phyloP scores from a whole-genome alignment of 768 basidiomycete species.

The Leccinum arenicola region DNA sequence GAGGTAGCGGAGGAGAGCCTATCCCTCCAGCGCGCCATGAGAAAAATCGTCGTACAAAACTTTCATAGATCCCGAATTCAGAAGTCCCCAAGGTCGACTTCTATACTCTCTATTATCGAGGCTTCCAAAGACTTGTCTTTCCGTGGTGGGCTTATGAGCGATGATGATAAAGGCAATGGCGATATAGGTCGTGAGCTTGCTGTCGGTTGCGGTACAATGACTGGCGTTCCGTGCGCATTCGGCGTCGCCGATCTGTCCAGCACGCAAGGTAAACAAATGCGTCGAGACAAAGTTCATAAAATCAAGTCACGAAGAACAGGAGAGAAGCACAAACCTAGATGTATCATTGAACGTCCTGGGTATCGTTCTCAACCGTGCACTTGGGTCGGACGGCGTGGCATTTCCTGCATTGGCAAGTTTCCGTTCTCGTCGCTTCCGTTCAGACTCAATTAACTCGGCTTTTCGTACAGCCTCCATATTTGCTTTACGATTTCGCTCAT shows the following conservation, averaged over 20 bases:
- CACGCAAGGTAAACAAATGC: slow-evolving; percentile 7
- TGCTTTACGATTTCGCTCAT: slow-evolving; percentile 85
- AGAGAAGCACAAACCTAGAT: slow-evolving; percentile 53
- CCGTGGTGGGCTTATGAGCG: slow-evolving; percentile 26
- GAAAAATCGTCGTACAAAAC: slow-evolving; percentile 4
- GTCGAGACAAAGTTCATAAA: slow-evolving; percentile 17
- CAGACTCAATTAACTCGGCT: slow-evolving; percentile 67
- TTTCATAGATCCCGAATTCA: slow-evolving; percentile 29
- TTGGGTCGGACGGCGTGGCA: slow-evolving; percentile 52
- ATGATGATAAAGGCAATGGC: slow-evolving; percentile 31
- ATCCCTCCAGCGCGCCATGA: neutral
- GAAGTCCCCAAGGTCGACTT: slow-evolving; percentile 80
- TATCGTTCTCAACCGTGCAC: slow-evolving; percentile 64
- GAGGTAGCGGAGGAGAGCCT: neutral
- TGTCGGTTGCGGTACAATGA: slow-evolving; percentile 29
- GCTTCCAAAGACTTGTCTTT: slow-evolving; percentile 50
- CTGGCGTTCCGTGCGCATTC: slow-evolving; percentile 47
- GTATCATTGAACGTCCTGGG: slow-evolving; percentile 54
- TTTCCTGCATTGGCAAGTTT: slow-evolving; percentile 46
- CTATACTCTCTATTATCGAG: slow-evolving; percentile 60
- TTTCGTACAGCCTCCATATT: slow-evolving; percentile 78
- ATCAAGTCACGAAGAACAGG: slow-evolving; percentile 10
- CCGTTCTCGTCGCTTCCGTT: slow-evolving; percentile 68
- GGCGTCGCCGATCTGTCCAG: slow-evolving; percentile 40
- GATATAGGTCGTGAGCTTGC: slow-evolving; percentile 34